Percentiles rank a stretch among this genome's conserved stretches.
Evolutionary conservation across 2,329 filamentous ascomycete species (phyloP).

Genomic region (Fusarium pseudocircinatum): DNA sequence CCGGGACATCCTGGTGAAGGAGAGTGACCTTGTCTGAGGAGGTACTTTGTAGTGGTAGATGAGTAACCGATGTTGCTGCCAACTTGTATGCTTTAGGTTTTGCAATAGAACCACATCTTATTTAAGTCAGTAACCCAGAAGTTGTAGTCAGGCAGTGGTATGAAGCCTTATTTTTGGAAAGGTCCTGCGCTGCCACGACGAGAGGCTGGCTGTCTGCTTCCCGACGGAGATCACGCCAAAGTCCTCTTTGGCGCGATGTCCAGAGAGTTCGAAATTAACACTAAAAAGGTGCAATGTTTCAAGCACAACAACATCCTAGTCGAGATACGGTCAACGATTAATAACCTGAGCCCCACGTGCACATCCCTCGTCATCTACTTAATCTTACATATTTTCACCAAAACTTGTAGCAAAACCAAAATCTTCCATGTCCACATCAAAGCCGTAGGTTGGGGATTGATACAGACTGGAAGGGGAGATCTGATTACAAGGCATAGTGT

Average conservation of each 20-base stretch:
- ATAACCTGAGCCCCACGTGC: background rate
- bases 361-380: background rate
- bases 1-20: background rate
- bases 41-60: no score
- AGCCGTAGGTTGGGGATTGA: background rate
- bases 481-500: background rate
- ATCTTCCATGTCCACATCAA: background rate
- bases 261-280: background rate
- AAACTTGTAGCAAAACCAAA: background rate
- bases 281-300: background rate
- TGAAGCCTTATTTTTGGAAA: background rate
- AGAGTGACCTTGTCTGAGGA: background rate
- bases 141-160: background rate
- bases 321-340: background rate
- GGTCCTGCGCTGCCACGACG: background rate
- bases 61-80: no score
- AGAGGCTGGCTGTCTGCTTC: background rate
- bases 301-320: background rate
- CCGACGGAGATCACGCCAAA: background rate
- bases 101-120: no score
- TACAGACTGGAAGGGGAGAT: background rate
- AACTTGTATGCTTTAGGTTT: no score
- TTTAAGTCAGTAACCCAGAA: background rate
- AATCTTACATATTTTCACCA: background rate
- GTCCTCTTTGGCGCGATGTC: fast-evolving